phyloP scores from a whole-genome alignment of 2,329 filamentous ascomycete genomes.

The Myotisia sp. region DNA sequence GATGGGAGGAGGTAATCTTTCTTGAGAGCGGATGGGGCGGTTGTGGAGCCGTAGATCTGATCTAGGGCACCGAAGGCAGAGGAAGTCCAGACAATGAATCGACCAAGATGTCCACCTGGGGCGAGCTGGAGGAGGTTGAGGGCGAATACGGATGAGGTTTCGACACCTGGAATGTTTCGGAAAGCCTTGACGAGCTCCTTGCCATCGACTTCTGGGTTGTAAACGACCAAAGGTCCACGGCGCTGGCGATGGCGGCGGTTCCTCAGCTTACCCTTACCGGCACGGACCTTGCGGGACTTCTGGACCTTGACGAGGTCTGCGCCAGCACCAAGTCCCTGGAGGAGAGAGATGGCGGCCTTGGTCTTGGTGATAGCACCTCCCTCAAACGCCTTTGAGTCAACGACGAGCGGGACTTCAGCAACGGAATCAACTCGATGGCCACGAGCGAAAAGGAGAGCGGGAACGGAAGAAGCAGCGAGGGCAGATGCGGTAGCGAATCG shows the following conservation, averaged over 20 bases:
- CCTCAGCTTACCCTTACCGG: constrained; percentile 97
- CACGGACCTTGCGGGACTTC: constrained; percentile 89
- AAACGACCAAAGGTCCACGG: constrained; percentile 93
- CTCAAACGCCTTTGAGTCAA: constrained; percentile 82
- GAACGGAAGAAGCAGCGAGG: constrained; percentile 87
- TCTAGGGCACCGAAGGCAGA: constrained; percentile 93
- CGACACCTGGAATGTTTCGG: constrained; percentile 97
- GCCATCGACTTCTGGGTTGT: constrained; percentile 89
- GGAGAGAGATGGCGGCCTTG: constrained; percentile 66
- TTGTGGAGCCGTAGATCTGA: constrained; percentile 90
- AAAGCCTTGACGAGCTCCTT: constrained; percentile 87
- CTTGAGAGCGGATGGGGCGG: constrained; percentile 80
- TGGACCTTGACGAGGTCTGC: constrained; percentile 90
- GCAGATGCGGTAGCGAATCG: constrained; percentile 97
- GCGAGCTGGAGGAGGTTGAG: constrained; percentile 99
- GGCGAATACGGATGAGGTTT: constrained; percentile 84
- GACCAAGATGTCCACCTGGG: constrained; percentile 94
- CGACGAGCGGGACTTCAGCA: constrained; percentile 90
- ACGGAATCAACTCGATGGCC: constrained; percentile 88
- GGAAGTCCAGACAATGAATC: constrained; percentile 98
- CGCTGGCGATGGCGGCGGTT: constrained; percentile 94
- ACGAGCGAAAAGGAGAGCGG: constrained; percentile 88
- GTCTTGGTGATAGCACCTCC: constrained; percentile 73
- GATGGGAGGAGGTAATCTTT: constrained; percentile 96
- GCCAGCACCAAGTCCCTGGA: constrained; percentile 82